Evolutionary conservation across 73 alveolate species (phyloP), one percentile per base, ranked within the genome.

Genomic region (Paramecium primaurelia): DNA sequence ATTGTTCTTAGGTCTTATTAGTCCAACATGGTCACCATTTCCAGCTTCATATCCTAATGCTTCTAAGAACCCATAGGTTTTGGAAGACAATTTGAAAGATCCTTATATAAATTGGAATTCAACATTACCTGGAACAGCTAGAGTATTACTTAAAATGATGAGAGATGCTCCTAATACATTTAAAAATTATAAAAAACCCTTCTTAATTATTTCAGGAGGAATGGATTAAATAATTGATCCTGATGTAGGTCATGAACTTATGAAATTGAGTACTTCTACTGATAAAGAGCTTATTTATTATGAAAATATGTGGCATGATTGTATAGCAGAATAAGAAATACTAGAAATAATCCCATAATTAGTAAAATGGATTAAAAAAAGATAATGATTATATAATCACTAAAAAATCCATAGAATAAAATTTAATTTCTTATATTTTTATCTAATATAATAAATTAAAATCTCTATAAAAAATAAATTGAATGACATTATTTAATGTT

Each of bases 221-320:
- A 73, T 73, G 87, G 87, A 73, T 73, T 8, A 40, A 37, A 37
- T 73, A 5, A 6, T 73, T 30, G 87, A 73, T 73, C 87, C 87
- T 14, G 87, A 73, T 16, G 87, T 73, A 37, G 87, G 87, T 6
- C 34, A 30, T 34, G 87, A 73, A 40, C 47, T 73, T 36, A 34
- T 73, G 12, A 73, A 14, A 16, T 73, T 12, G 22, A 73, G 87
- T 73, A 34, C 87, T 12, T 34, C 87, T 5, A 12, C 5, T 11
- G 87, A 73, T 20, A 73, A 73, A 38, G 40, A 73, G 6, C 38
- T 16, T 3, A 36, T 73, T 6, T 44, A 73, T 40, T 37, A 36
- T 34, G 87, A 73, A 40, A 37, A 73, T 73, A 73, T 73, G 87
- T 73, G 87, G 87, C 87, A 73, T 36, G 59, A 73, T 36, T 34